A percentile compares a stretch with the other conserved stretches of the same genome.
Evolutionary conservation across 495 filamentous ascomycete genomes (phyloP).

Genomic region (Neurospora sp.): DNA sequence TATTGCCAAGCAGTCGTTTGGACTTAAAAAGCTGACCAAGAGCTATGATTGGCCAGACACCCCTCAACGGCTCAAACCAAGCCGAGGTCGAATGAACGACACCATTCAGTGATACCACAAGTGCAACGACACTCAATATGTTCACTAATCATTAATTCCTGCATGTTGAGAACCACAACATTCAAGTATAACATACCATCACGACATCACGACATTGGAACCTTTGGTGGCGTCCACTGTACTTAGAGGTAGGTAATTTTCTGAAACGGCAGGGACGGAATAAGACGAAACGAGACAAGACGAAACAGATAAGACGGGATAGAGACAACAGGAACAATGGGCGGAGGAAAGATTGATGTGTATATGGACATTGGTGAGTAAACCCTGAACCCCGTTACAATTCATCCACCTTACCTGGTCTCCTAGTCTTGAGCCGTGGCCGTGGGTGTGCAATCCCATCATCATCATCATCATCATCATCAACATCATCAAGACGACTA

Average conservation of each 20-base stretch:
- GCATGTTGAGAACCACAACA: not conserved
- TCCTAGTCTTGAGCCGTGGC: too few relatives aligned
- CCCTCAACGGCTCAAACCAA: not conserved
- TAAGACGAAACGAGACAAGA: not conserved
- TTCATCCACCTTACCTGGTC: not conserved
- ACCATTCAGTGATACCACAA: not conserved
- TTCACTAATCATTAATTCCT: not conserved
- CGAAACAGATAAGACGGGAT: not conserved
- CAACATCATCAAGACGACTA: not conserved
- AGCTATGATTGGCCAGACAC: not conserved
- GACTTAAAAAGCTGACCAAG: not conserved
- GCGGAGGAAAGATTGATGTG: slow-evolving; percentile 46
- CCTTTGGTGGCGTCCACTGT: not conserved
- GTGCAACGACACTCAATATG: not conserved
- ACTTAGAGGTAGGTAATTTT: not conserved
- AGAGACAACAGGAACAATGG: slow-evolving; percentile 28
- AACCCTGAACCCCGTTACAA: not conserved
- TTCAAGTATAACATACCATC: not conserved
- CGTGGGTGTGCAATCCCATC: not conserved
- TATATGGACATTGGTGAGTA: slow-evolving; percentile 34
- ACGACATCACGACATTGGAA: not conserved
- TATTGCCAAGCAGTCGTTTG: not conserved
- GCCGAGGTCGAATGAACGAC: not conserved
- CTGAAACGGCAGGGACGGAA: too few relatives aligned
- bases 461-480: not conserved